Evolutionary conservation across 176 grass and related monocot species (phyloP), one percentile per base, ranked within the genome.

Genomic region (Rhynchospora breviuscula): DNA sequence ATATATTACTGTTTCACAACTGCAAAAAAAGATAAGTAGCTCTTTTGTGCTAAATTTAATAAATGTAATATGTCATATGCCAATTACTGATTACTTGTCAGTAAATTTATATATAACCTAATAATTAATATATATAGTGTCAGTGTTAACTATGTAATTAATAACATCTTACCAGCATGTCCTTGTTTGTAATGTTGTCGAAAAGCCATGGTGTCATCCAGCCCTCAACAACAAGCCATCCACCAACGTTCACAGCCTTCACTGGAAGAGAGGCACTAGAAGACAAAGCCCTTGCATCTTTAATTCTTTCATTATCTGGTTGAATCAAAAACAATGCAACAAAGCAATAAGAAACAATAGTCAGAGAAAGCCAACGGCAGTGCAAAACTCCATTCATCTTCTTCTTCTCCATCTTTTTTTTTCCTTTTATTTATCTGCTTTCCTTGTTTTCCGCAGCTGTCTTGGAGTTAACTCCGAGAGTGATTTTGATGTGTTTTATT

Each of bases 201-300:
- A 95, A 95, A 82, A 95, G 90, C 21, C 78, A 90, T 0, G 90
- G 90, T 21, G 87, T n/a, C 15, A 95, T 92, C 90, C 93, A 95
- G 40, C 93, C 93, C 84, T 95, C 93, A 1, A 83, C 90, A 17
- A 95, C 73, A 0, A 95, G 88, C 93, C 93, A 95, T 4, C 90
- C 86, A 15, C 93, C 93, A 9, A 95, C 86, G 82, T 85, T 90
- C 49, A 95, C 93, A 2, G 93, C 86, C 67, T 84, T 73, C 2
- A 95, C 76, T 1, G 48, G 17, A 25, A 48, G 25, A 18, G 78
- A 67, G 48, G 66, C 61, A 63, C 61, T 25, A 3, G 61, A 63
- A 10, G 61, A 63, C 23, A 40, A 40, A 40, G 35, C 35, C 35
- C 35, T 40, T 40, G 35, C 3, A 40, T 40, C 35, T 40, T 5